These are phyloP conservation scores for Vigna unguiculata DNA, from an alignment of 306 rosid genomes.

Conservation along the genomic window DNA sequence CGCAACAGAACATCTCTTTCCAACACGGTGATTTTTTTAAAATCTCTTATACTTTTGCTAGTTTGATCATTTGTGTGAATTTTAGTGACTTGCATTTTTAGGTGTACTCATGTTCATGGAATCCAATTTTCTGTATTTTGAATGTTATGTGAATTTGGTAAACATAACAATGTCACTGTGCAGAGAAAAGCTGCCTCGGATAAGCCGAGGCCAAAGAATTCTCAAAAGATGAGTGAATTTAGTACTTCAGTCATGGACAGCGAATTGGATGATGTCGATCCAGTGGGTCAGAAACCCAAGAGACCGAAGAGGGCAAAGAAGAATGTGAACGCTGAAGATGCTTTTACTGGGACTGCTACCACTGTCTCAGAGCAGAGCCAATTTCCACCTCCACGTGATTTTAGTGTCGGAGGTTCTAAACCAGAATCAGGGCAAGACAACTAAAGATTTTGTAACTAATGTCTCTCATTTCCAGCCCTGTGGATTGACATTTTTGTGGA, in stretches of 20 bases:
- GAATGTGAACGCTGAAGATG: conserved; percentile 70
- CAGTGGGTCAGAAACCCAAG: conserved; percentile 58
- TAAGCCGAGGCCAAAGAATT: conserved; percentile 58
- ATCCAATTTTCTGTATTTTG: neutral
- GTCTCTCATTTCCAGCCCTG: conserved; percentile 25
- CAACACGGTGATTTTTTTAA: neutral
- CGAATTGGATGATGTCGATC: conserved; percentile 66
- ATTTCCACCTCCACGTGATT: conserved; percentile 42
- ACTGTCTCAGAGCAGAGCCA: conserved; percentile 54
- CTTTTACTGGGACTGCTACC: conserved; percentile 44
- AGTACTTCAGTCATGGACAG: conserved; percentile 42
- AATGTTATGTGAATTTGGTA: conserved; percentile 27
- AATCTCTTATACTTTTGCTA: neutral
- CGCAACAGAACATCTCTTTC: neutral
- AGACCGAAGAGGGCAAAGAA: conserved; percentile 80
- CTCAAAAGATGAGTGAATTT: conserved; percentile 55
- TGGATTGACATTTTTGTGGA: conserved; percentile 31
- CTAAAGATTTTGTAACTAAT: conserved; percentile 1
- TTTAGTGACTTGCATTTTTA: conserved; percentile 25
- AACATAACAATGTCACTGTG: conserved; percentile 43
- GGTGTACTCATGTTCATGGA: neutral
- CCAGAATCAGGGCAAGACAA: conserved; percentile 50
- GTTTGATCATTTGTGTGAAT: conserved; percentile 11
- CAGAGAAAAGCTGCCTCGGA: conserved; percentile 75
- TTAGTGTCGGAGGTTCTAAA: conserved; percentile 40